Evolutionary conservation across 345 rosid genomes (phyloP).

Genomic region (Abelmoschus esculentus): DNA sequence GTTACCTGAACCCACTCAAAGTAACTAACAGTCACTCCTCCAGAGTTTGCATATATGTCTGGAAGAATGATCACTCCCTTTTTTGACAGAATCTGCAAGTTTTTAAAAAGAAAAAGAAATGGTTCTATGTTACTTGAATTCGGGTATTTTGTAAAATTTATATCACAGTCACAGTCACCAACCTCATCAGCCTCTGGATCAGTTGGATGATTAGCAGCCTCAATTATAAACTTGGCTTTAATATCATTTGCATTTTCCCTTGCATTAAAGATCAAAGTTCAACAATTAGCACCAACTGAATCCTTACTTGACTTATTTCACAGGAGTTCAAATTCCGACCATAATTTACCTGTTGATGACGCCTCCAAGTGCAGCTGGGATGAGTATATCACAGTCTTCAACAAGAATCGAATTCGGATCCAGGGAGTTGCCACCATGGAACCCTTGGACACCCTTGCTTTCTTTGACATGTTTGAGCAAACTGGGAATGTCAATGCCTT

Average conservation of each 20-base stretch:
- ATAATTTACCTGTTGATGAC: slow-evolving; percentile 71
- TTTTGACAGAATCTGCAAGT: slow-evolving; percentile 64
- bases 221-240: slow-evolving; percentile 82
- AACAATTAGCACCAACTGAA: not conserved
- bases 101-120: not conserved
- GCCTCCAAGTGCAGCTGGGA: slow-evolving; percentile 68
- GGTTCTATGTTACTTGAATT: not conserved
- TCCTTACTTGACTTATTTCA: not conserved
- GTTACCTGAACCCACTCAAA: slow-evolving; percentile 94
- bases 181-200: slow-evolving; percentile 99
- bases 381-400: slow-evolving; percentile 42
- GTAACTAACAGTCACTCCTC: slow-evolving; percentile 66
- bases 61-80: slow-evolving; percentile 92
- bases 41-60: slow-evolving; percentile 47
- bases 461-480: slow-evolving; percentile 55
- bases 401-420: slow-evolving; percentile 57
- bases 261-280: slow-evolving; percentile 7
- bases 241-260: slow-evolving; percentile 90
- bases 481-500: slow-evolving; percentile 58
- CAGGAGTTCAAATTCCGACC: not conserved
- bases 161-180: slow-evolving; percentile 4
- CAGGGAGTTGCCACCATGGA: slow-evolving; percentile 51
- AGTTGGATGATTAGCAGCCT: slow-evolving; percentile 97
- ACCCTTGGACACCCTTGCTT: slow-evolving; percentile 68
- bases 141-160: not conserved